phyloP scores from a whole-genome alignment of 495 filamentous ascomycete species.

The Bombardia bombarda region DNA sequence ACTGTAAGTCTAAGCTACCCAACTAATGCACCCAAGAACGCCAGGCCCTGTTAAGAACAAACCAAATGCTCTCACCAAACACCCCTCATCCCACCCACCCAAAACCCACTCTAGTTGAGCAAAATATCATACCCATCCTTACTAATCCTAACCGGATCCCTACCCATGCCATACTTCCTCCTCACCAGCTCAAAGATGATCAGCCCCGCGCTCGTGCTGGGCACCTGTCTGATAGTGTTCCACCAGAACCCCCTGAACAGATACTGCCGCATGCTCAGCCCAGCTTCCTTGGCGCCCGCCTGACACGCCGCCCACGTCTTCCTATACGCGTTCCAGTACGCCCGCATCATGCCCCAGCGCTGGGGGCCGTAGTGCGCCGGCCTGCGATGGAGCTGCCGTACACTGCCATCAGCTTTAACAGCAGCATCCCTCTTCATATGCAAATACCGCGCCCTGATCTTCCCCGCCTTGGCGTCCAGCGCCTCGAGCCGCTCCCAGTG shows the following conservation, averaged over 20 bases:
- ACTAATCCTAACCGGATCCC: constrained; percentile 50
- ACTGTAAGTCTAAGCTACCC: too few species aligned
- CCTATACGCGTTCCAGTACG: constrained; percentile 69
- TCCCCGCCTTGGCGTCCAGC: constrained; percentile 54
- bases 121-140: constrained; percentile 69
- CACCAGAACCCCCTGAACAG: constrained; percentile 69
- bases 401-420: too few species aligned
- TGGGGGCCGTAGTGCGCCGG: not conserved
- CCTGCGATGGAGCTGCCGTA: too few species aligned
- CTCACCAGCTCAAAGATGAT: constrained; percentile 86
- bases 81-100: not conserved
- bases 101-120: constrained; percentile 30
- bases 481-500: constrained; percentile 75
- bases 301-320: constrained; percentile 65
- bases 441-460: constrained; percentile 28
- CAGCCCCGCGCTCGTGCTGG: constrained; percentile 79
- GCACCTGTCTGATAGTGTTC: constrained; percentile 72
- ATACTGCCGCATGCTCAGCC: constrained; percentile 59
- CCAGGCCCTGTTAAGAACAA: too few species aligned
- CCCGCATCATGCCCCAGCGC: constrained; percentile 46
- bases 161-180: constrained; percentile 63
- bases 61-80: too few species aligned
- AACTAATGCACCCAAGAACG: too few species aligned
- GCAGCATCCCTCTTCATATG: constrained; percentile 2
- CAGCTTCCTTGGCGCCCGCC: constrained; percentile 52